These are phyloP conservation scores for Serendipita indica DNA, from an alignment of 768 basidiomycete species.

Conservation along the genomic window DNA sequence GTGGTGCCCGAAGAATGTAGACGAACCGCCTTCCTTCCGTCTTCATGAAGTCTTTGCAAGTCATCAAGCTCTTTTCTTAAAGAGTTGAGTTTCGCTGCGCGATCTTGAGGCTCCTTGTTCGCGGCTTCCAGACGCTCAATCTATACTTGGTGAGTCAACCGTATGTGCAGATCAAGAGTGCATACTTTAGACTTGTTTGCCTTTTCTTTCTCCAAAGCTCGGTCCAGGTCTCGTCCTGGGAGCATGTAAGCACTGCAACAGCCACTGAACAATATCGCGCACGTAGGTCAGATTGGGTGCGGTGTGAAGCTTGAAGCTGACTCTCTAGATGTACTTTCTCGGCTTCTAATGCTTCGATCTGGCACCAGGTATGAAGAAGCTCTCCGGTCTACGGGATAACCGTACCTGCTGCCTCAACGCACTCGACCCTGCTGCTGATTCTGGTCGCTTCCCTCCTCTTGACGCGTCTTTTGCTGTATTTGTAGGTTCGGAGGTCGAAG, in stretches of 20 bases:
- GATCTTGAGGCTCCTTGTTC: slow-evolving; percentile 11
- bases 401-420: neutral
- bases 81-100: neutral
- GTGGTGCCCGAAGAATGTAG: neutral
- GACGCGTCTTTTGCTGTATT: slow-evolving; percentile 16
- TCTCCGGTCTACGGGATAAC: neutral
- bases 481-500: slow-evolving; percentile 18
- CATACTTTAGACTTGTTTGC: neutral
- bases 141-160: neutral
- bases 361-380: neutral
- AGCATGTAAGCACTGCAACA: neutral
- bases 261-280: neutral
- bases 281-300: neutral
- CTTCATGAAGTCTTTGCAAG: slow-evolving; percentile 43
- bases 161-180: neutral
- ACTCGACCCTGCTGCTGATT: neutral
- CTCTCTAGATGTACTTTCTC: slow-evolving; percentile 6
- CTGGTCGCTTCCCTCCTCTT: neutral
- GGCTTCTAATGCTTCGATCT: slow-evolving; percentile 7
- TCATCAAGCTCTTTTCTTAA: slow-evolving; percentile 38
- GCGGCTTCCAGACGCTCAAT: neutral
- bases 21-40: slow-evolving; percentile 51
- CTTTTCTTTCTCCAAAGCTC: neutral
- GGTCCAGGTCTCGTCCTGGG: neutral
- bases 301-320: slow-evolving; percentile 7